A percentile compares a stretch with the other conserved stretches of the same genome.
These are phyloP conservation scores for Acanthamoeba sp. DNA, from an alignment of 208 protist species.

Conservation along the genomic window DNA sequence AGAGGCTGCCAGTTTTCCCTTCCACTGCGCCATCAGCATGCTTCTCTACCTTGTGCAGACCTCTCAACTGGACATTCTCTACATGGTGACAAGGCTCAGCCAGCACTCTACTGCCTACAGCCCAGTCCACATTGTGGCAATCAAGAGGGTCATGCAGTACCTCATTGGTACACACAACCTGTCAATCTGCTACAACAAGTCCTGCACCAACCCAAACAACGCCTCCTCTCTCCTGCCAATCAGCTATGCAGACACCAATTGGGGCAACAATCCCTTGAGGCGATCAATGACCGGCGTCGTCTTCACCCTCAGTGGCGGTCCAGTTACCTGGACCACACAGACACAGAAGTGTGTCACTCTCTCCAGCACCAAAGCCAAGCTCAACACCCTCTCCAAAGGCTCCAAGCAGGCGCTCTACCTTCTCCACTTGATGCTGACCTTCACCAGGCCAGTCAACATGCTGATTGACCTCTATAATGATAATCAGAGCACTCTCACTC, in stretches of 20 bases:
- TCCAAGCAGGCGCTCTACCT: constrained; percentile 28
- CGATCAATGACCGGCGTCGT: background rate
- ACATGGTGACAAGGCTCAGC: background rate
- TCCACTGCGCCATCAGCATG: background rate
- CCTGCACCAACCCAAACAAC: background rate
- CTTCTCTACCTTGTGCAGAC: background rate
- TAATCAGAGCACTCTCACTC: constrained; percentile 29
- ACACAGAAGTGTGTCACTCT: constrained; percentile 2
- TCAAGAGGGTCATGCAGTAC: constrained; percentile 16
- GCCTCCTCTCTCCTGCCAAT: background rate
- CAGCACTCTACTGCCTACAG: background rate
- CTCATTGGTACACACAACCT: background rate
- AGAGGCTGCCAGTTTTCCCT: background rate
- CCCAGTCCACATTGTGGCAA: background rate
- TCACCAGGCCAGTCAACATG: background rate
- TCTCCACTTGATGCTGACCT: too few species aligned
- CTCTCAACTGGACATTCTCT: background rate
- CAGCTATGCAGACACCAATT: constrained; percentile 28
- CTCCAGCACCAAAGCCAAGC: constrained; percentile 6
- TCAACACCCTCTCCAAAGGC: constrained; percentile 9
- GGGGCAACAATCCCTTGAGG: background rate
- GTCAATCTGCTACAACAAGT: background rate
- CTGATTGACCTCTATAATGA: background rate
- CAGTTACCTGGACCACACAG: background rate
- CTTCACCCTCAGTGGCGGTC: constrained; percentile 24